A percentile compares a stretch with the other conserved stretches of the same genome.
phyloP scores from a whole-genome alignment of 116 monocot species.

The Zostera marina region DNA sequence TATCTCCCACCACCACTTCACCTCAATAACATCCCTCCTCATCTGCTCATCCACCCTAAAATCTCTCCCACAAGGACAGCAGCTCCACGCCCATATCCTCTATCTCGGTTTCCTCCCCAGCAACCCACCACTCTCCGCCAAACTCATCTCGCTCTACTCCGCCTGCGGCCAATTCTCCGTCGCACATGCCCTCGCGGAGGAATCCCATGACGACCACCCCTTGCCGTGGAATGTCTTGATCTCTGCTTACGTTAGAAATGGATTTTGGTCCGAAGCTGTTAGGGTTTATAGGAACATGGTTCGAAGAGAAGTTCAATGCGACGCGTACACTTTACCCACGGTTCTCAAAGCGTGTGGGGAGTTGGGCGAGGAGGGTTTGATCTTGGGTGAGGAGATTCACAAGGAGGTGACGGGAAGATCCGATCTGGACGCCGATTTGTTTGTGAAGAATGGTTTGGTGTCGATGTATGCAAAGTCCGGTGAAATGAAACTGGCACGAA shows the following conservation, averaged over 20 bases:
- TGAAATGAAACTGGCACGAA: constrained; percentile 6
- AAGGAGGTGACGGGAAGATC: constrained; percentile 14
- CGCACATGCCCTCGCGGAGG: constrained; percentile 7
- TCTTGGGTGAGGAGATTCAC: constrained; percentile 12
- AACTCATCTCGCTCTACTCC: constrained; percentile 18
- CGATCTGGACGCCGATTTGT: constrained; percentile 26
- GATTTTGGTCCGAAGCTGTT: constrained; percentile 6
- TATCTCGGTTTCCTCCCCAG: constrained; percentile 11
- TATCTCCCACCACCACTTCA: constrained; percentile 3
- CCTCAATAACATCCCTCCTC: constrained; percentile 19
- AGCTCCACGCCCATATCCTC: constrained; percentile 26
- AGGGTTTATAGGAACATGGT: constrained; percentile 11
- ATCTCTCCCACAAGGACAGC: constrained; percentile 7
- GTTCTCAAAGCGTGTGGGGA: constrained; percentile 27
- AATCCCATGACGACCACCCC: neutral
- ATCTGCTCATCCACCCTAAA: constrained; percentile 8
- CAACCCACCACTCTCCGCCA: constrained; percentile 2
- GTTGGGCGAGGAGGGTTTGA: neutral
- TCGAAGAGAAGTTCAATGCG: constrained; percentile 7
- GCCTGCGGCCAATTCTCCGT: constrained; percentile 1
- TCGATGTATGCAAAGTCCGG: constrained; percentile 43
- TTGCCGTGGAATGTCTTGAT: constrained; percentile 32
- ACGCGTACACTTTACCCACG: constrained; percentile 17
- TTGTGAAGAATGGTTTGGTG: constrained; percentile 39
- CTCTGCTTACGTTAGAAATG: constrained; percentile 14